Evolutionary conservation across 495 filamentous ascomycete species (phyloP).

Genomic region (Tuber magnatum): DNA sequence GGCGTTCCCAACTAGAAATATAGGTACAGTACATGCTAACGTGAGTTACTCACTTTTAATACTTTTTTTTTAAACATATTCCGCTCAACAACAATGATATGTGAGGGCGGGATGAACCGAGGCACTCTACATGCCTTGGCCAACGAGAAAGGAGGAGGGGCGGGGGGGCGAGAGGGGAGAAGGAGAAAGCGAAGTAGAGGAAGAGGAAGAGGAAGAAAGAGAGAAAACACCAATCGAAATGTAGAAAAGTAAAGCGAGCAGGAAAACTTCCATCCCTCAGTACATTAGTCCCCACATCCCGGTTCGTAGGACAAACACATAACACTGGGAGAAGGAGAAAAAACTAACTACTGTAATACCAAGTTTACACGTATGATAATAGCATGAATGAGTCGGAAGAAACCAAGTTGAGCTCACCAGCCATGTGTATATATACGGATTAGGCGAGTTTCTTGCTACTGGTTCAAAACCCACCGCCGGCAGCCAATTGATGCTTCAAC

Average conservation of each 20-base stretch:
- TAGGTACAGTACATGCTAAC: neutral
- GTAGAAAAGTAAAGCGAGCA: neutral
- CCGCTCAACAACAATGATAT: neutral
- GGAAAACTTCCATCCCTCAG: neutral
- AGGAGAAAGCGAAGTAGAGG: neutral
- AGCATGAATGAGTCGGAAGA: neutral
- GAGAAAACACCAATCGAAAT: neutral
- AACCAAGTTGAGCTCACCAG: neutral
- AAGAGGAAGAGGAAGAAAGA: neutral
- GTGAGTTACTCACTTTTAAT: neutral
- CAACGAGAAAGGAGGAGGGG: neutral
- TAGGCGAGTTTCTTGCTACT: neutral
- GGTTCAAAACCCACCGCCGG: slow-evolving; percentile 25
- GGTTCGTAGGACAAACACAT: slow-evolving; percentile 22
- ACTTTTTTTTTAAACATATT: neutral
- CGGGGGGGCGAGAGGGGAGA: neutral
- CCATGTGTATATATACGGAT: neutral
- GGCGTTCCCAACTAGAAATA: neutral
- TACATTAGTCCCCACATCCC: slow-evolving; percentile 1
- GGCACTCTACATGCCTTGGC: slow-evolving; percentile 1
- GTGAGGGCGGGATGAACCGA: neutral
- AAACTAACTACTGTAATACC: slow-evolving; percentile 4
- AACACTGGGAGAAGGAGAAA: slow-evolving; percentile 9
- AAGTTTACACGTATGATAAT: neutral
- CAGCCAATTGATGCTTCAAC: slow-evolving; percentile 37